These are phyloP conservation scores for Pachysolen tannophilus DNA, from an alignment of 805 yeast species.

Conservation along the genomic window DNA sequence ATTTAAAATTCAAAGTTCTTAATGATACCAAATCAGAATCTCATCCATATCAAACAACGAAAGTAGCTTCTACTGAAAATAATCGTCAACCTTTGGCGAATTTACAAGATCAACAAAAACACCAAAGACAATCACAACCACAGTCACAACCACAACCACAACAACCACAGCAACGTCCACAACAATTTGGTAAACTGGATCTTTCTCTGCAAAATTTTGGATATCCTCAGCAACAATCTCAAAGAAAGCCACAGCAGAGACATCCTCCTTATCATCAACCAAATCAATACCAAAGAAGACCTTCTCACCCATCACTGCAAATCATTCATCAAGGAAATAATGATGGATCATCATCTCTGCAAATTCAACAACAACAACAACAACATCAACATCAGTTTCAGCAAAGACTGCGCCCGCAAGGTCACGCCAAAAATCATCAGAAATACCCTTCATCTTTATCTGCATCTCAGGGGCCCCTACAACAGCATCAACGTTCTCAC, in stretches of 20 bases:
- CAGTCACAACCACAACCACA: constrained; percentile 4
- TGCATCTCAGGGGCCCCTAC: constrained; percentile 4
- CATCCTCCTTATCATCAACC: constrained; percentile 11
- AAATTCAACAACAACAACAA: constrained; percentile 7
- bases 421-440: too few species aligned
- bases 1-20: too few species aligned
- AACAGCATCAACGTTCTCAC: constrained; percentile 4
- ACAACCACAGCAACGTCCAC: constrained; percentile 11
- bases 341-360: not conserved
- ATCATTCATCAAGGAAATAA: not conserved
- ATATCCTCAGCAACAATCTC: constrained; percentile 2
- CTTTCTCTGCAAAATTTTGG: not conserved
- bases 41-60: too few species aligned
- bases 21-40: too few species aligned
- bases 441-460: too few species aligned
- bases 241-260: constrained; percentile 4
- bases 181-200: constrained; percentile 11
- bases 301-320: not conserved
- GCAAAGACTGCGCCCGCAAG: constrained; percentile 1
- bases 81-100: too few species aligned
- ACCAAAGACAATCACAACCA: constrained; percentile 4
- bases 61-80: too few species aligned
- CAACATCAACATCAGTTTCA: constrained; percentile 6
- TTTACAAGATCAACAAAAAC: constrained; percentile 4
- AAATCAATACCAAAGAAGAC: constrained; percentile 4